These are phyloP conservation scores for Teratosphaeria epicoccoides DNA, from an alignment of 2,329 filamentous ascomycete species.

Conservation along the genomic window DNA sequence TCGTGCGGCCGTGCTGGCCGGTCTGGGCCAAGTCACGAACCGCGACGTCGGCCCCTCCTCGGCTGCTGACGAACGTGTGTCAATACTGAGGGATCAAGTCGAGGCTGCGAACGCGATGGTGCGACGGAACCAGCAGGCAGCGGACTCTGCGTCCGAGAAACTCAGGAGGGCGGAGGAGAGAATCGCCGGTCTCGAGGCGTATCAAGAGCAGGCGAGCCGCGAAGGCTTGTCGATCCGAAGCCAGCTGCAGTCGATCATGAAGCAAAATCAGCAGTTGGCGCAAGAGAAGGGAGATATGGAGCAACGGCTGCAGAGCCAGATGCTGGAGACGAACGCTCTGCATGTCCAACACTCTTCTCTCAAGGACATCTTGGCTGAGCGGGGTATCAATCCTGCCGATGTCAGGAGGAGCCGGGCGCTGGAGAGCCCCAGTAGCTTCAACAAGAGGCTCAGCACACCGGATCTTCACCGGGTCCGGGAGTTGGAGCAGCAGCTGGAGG, in stretches of 20 bases:
- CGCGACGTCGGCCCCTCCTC: slow-evolving; percentile 43
- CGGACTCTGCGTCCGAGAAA: slow-evolving; percentile 76
- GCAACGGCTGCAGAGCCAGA: slow-evolving; percentile 70
- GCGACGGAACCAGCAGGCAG: slow-evolving; percentile 79
- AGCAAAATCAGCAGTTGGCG: slow-evolving; percentile 72
- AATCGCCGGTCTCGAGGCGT: slow-evolving; percentile 90
- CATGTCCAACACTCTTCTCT: slow-evolving; percentile 85
- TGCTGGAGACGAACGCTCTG: slow-evolving; percentile 88
- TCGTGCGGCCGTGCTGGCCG: slow-evolving; percentile 68
- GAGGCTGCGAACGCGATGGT: slow-evolving; percentile 67
- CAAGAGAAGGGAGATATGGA: slow-evolving; percentile 72
- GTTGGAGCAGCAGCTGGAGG: slow-evolving; percentile 76
- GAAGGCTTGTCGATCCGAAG: slow-evolving; percentile 83
- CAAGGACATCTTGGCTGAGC: slow-evolving; percentile 83
- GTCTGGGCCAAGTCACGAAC: slow-evolving; percentile 62
- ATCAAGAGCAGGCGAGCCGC: slow-evolving; percentile 92
- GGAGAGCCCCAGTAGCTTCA: slow-evolving; percentile 57
- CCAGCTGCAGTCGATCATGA: slow-evolving; percentile 74
- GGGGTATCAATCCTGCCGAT: slow-evolving; percentile 70
- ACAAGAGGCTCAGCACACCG: slow-evolving; percentile 56
- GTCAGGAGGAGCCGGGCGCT: slow-evolving; percentile 61
- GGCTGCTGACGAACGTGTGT: slow-evolving; percentile 54
- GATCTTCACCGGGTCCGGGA: slow-evolving; percentile 71
- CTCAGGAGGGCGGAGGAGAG: slow-evolving; percentile 88
- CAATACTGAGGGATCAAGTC: slow-evolving; percentile 68